A percentile compares a stretch with the other conserved stretches of the same genome.
These are phyloP conservation scores for Middelhovenomyces tepae DNA, from an alignment of 805 yeast species.

Conservation along the genomic window DNA sequence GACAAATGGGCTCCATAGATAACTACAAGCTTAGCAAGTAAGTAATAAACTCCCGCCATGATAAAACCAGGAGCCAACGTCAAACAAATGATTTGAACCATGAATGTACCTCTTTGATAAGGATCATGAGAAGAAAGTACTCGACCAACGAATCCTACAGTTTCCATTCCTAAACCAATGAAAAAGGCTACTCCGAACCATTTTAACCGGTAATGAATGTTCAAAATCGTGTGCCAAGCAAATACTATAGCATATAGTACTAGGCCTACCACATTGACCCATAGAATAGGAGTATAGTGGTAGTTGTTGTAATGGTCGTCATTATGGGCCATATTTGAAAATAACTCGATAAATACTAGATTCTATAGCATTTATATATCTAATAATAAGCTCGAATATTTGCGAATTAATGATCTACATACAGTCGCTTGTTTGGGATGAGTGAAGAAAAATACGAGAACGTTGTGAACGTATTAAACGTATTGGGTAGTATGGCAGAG, in stretches of 20 bases:
- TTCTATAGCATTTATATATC: too few species aligned
- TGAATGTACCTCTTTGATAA: constrained; percentile 31
- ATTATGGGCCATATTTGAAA: too few species aligned
- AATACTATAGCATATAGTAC: constrained; percentile 45
- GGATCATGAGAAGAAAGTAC: constrained; percentile 35
- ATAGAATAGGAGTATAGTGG: constrained; percentile 49
- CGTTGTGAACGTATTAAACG: too few species aligned
- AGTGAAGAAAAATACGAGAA: too few species aligned
- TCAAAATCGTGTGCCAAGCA: constrained; percentile 34
- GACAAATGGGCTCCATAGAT: constrained; percentile 52
- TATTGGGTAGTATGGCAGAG: too few species aligned
- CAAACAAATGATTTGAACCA: constrained; percentile 58
- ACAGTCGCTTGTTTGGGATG: too few species aligned
- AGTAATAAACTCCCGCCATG: constrained; percentile 75
- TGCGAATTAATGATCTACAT: too few species aligned
- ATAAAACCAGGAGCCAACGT: constrained; percentile 78
- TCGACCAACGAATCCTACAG: constrained; percentile 62
- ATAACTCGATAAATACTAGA: too few species aligned
- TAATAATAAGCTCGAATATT: too few species aligned
- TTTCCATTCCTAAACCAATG: constrained; percentile 52
- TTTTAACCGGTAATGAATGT: constrained; percentile 42
- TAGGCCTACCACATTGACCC: constrained; percentile 52
- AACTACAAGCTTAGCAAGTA: constrained; percentile 57
- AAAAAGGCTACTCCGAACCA: constrained; percentile 60
- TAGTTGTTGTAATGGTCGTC: too few species aligned